A percentile compares a stretch with the other conserved stretches of the same genome.
These are phyloP conservation scores for Akanthomyces lecanii DNA, from an alignment of 2,329 filamentous ascomycete species.

Conservation along the genomic window DNA sequence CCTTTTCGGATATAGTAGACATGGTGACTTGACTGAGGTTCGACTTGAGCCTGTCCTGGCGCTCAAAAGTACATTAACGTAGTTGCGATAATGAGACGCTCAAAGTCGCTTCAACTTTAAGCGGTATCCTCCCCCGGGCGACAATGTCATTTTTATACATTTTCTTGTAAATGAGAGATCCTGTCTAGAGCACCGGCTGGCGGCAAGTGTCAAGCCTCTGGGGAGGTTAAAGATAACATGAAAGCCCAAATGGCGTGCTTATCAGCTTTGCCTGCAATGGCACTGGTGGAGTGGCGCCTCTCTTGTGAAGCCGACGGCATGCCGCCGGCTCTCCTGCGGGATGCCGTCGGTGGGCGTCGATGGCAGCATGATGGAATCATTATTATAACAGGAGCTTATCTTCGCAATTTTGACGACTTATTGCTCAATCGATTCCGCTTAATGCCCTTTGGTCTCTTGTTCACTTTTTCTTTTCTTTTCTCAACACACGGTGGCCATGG, in stretches of 20 bases:
- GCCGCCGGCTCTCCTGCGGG: conserved; percentile 14
- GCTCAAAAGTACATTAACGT: background rate
- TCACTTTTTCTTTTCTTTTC: background rate
- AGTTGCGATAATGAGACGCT: background rate
- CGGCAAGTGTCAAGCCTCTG: background rate
- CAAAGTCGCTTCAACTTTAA: background rate
- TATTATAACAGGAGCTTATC: background rate
- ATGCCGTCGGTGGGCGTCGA: background rate
- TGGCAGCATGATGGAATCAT: background rate
- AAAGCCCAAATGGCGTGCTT: conserved; percentile 26
- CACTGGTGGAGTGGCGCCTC: background rate
- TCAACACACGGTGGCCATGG: conserved; percentile 15
- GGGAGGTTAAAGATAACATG: conserved; percentile 23
- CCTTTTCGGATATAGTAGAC: background rate
- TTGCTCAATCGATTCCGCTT: background rate
- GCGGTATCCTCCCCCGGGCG: background rate
- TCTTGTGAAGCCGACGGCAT: conserved; percentile 22
- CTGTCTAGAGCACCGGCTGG: background rate
- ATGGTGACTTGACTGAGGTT: background rate
- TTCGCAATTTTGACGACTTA: background rate
- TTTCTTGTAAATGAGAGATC: background rate
- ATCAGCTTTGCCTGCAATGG: conserved; percentile 10
- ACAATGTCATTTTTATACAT: conserved; percentile 2
- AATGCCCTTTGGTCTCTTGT: background rate
- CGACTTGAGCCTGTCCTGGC: background rate